Base-by-base conservation (phyloP, 768 basidiomycete species). In the Calocera viscosa region DNA sequence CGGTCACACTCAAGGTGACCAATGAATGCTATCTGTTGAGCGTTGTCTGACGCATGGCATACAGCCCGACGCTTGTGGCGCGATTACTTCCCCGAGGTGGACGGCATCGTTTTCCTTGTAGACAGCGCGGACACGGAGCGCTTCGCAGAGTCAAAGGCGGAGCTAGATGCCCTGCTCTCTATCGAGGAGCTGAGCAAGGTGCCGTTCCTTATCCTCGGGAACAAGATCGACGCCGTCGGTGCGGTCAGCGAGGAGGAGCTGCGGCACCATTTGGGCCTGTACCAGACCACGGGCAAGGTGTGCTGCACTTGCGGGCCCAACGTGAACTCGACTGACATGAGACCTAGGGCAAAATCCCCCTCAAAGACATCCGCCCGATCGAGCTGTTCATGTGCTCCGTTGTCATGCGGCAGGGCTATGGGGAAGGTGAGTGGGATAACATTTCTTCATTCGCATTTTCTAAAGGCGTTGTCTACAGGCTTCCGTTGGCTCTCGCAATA, bases 311-410 rank as follows among this genome's bases (percentile, higher is more conserved):
- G 26, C 24, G 10, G 11, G 14, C 8, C 10, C 22, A n/a, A 2
- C 8, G 3, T n/a, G 40, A 33, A n/a, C 10, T 16, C 33, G 14
- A 32, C 16, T 60, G 16, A 47, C 24, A 32, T 32, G 8, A 16
- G 28, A 28, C 41, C 35, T 71, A 96, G 94, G 96, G 96, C 76
- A 98, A 98, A 77, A 91, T 96, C 40, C 95, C 94, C 68, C 84
- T 99, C 74, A 90, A 82, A 72, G 95, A 97, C 77, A 98, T 98
- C 72, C 86, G 96, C 68, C 96, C 96, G 19, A 97, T 99, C 77
- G 96, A 99, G 76, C 84, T 98, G 72, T 99, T 97, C 86, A 99
- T 99, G 96, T 97, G 94, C 81, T 98, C 96, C 16, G 96, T 99
- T 67, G 96, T 99, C 66, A 93, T 95, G 83, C 84, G 95, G 76